These are phyloP conservation scores for Piedraia hortae DNA, from an alignment of 2,329 filamentous ascomycete species.

Conservation along the genomic window DNA sequence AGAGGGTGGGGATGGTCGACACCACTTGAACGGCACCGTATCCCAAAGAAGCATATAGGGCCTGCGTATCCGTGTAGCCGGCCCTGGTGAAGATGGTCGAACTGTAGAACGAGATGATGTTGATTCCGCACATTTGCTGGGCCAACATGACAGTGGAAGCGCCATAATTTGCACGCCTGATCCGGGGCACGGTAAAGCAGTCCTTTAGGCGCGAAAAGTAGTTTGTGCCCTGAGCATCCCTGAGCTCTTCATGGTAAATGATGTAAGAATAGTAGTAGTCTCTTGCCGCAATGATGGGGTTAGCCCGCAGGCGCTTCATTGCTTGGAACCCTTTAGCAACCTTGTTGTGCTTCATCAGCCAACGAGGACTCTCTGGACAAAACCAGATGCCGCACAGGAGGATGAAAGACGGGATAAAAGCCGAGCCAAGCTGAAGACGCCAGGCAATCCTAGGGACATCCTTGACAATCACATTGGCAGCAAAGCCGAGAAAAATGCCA, in stretches of 20 bases:
- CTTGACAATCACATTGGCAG: slow-evolving; percentile 17
- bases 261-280: slow-evolving; percentile 25
- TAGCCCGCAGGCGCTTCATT: slow-evolving; percentile 20
- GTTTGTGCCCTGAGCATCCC: slow-evolving; percentile 12
- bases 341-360: slow-evolving; percentile 19
- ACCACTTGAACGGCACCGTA: slow-evolving; percentile 20
- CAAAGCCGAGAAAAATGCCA: slow-evolving; percentile 19
- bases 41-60: slow-evolving; percentile 17
- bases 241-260: slow-evolving; percentile 9
- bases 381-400: slow-evolving; percentile 17
- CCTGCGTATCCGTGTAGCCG: slow-evolving; percentile 12
- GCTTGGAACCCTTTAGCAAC: slow-evolving; percentile 22
- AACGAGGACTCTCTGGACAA: slow-evolving; percentile 16
- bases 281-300: slow-evolving; percentile 25
- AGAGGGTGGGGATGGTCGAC: slow-evolving; percentile 19
- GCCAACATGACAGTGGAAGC: slow-evolving; percentile 11
- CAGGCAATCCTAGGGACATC: slow-evolving; percentile 15
- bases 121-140: slow-evolving; percentile 8
- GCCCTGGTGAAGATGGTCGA: slow-evolving; percentile 14
- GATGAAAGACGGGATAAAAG: slow-evolving; percentile 21
- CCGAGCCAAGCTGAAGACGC: slow-evolving; percentile 20
- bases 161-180: slow-evolving; percentile 16
- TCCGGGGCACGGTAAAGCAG: slow-evolving; percentile 21
- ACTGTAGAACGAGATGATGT: slow-evolving; percentile 13
- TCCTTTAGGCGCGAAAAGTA: slow-evolving; percentile 19